phyloP scores from a whole-genome alignment of 2,329 filamentous ascomycete species.

The Curvularia sp. region DNA sequence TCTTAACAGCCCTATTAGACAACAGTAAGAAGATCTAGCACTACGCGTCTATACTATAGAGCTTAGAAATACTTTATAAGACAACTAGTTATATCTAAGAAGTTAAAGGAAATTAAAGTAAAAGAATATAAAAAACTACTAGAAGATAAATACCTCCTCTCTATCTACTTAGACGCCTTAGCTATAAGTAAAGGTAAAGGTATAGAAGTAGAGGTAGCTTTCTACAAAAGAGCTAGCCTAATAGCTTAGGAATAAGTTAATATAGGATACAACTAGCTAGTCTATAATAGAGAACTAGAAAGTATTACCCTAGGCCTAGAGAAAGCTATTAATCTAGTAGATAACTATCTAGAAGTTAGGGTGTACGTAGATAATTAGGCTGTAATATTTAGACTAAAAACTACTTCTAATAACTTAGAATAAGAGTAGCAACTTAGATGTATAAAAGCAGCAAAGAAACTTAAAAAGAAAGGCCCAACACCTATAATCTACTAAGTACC shows the following conservation, averaged over 20 bases:
- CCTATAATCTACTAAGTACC: background rate
- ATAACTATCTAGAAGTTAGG: conserved; percentile 1
- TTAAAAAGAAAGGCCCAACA: background rate
- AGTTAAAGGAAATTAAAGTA: background rate
- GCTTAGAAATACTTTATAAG: background rate
- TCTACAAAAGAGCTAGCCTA: background rate
- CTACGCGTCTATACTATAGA: background rate
- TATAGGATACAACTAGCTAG: background rate
- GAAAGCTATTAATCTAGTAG: background rate
- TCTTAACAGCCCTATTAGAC: background rate
- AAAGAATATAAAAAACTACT: background rate
- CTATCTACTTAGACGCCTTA: conserved; percentile 2
- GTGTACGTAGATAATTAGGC: conserved; percentile 1
- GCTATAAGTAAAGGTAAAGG: background rate
- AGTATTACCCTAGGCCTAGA: conserved; percentile 3
- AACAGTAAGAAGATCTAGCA: background rate
- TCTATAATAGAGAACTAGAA: background rate
- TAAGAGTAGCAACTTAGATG: conserved; percentile 1
- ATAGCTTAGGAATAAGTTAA: background rate
- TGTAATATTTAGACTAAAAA: background rate
- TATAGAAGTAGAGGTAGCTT: background rate
- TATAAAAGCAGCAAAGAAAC: background rate
- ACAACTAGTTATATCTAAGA: background rate
- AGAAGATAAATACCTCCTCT: conserved; percentile 1
- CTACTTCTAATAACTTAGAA: background rate